Evolutionary conservation across 371 early-diverging fungal species (phyloP).

Genomic region (Nematocida major): DNA sequence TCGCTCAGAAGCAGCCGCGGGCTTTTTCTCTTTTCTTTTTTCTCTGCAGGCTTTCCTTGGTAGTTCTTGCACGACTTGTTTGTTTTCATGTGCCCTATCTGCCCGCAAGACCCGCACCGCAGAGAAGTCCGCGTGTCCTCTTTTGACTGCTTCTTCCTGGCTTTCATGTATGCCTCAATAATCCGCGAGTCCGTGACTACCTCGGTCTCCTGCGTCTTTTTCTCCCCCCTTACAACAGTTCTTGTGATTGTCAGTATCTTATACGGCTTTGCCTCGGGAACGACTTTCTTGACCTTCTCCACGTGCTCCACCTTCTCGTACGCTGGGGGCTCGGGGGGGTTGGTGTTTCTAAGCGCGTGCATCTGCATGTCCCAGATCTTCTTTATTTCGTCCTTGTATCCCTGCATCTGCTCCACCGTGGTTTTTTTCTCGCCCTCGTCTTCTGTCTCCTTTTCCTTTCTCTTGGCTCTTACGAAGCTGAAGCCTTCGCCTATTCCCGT

Average conservation of each 20-base stretch:
- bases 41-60: constrained; percentile 52
- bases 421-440: constrained; percentile 47
- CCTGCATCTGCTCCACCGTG: constrained; percentile 22
- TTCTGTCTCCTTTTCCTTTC: constrained; percentile 70
- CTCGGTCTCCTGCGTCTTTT: constrained; percentile 55
- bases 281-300: constrained; percentile 76
- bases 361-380: constrained; percentile 58
- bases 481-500: constrained; percentile 93
- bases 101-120: constrained; percentile 65
- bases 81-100: constrained; percentile 65
- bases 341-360: not conserved
- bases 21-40: constrained; percentile 53
- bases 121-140: constrained; percentile 62
- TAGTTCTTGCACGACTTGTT: constrained; percentile 65
- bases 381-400: constrained; percentile 43
- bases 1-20: constrained; percentile 54
- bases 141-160: constrained; percentile 53
- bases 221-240: constrained; percentile 37
- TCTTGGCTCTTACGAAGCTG: constrained; percentile 85
- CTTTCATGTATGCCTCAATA: constrained; percentile 64
- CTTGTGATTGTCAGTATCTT: constrained; percentile 60
- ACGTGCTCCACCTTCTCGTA: constrained; percentile 70
- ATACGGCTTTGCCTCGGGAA: not conserved
- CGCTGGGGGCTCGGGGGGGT: constrained; percentile 68
- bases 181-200: constrained; percentile 56